Evolutionary conservation across 768 basidiomycete species (phyloP).

Genomic region (Kwoniella newhampshirensis): DNA sequence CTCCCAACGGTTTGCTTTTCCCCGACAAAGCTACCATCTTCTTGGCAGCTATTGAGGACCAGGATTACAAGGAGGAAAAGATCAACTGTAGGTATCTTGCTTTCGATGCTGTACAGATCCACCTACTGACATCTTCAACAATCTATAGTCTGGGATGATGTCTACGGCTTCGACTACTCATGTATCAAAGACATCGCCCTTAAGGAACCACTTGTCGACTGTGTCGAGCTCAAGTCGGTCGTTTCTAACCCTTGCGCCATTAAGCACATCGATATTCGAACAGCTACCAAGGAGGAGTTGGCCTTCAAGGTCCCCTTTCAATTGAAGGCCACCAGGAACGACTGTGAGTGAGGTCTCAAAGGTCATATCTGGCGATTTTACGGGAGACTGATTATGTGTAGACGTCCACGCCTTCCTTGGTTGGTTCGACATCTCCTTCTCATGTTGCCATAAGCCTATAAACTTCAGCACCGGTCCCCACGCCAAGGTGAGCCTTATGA

Average conservation of each 20-base stretch:
- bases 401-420: slow-evolving; percentile 97
- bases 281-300: slow-evolving; percentile 92
- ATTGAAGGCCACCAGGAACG: slow-evolving; percentile 78
- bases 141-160: slow-evolving; percentile 91
- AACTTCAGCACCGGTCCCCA: slow-evolving; percentile 97
- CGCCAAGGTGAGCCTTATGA: slow-evolving; percentile 68
- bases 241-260: slow-evolving; percentile 87
- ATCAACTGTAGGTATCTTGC: slow-evolving; percentile 78
- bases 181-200: slow-evolving; percentile 99
- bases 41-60: slow-evolving; percentile 96
- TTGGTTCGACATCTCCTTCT: slow-evolving; percentile 97
- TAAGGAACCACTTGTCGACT: slow-evolving; percentile 93
- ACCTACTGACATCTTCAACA: neutral
- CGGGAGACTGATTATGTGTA: slow-evolving; percentile 51
- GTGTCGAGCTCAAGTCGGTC: slow-evolving; percentile 94
- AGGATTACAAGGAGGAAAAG: slow-evolving; percentile 99
- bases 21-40: slow-evolving; percentile 91
- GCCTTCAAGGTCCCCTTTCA: slow-evolving; percentile 78
- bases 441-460: slow-evolving; percentile 91
- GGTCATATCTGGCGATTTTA: neutral
- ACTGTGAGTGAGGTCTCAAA: slow-evolving; percentile 66
- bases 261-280: slow-evolving; percentile 89
- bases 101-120: neutral
- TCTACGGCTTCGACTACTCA: slow-evolving; percentile 98
- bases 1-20: slow-evolving; percentile 86